Evolutionary conservation across 1,139 yeast genomes (phyloP), one percentile per base, ranked within the genome.

Genomic region (Waltiozyma sp.): DNA sequence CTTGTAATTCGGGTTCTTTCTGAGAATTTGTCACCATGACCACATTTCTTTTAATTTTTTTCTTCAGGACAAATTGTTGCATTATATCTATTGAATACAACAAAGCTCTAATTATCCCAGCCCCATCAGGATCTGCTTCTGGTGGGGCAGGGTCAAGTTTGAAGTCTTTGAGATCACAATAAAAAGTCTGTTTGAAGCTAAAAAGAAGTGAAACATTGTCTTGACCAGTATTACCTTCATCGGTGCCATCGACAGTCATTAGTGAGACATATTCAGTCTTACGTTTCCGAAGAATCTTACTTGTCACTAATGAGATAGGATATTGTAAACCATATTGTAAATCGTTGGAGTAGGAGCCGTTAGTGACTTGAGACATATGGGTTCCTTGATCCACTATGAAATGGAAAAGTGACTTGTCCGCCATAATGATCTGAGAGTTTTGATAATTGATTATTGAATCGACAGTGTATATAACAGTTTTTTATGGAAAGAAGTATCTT

Each of bases 211-310:
- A 14, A 16, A 26, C 45, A 37, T 28, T 34, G 37, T 19, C 35
- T 11, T 24, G 10, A 15, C 14, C 35, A 3, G 19, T 23, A 40
- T 41, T 35, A 11, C 23, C n/a, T 19, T 35, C 37, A 11, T 39
- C 51, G 8, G 57, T 51, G 1, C 66, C 62, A 47, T 74, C 69
- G 23, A 65, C 65, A 1, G 67, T 61, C 2, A 75, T 61, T 3
- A 77, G 57, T 0, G 77, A 73, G 2, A 77, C 66, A 37, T 64
- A 62, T 51, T 80, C 87, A 4, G 78, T 71, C 53, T 77, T 78
- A 39, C 85, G 65, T 6, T 69, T 80, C 42, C 69, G 63, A 38
- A 44, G 41, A 19, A 43, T 41, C 47, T 76, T 72, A 33, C 64
- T 59, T 4, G 69, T 55, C 19, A 75, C 59, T 34, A 65, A 58